Evolutionary conservation across 2,329 filamentous ascomycete genomes (phyloP), one percentile per base, ranked within the genome.

Genomic region (Aspergillus tubingensis): DNA sequence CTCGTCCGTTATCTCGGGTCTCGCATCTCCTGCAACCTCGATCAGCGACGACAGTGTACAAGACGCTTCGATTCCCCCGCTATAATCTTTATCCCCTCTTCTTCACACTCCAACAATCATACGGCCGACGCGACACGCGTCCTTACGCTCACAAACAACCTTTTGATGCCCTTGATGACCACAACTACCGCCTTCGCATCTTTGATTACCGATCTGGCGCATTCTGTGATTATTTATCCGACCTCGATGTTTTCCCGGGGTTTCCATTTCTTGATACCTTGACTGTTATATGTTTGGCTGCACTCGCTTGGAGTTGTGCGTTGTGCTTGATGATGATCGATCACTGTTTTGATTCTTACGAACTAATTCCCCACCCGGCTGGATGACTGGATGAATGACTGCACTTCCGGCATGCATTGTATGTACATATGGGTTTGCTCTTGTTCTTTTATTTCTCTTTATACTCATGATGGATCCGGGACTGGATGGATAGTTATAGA

Each of bases 11-110:
- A 70, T 77, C 6, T 76, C 75, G 5, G 75, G 76, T 0, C 62
- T 77, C 5, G 75, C 71, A 4, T 77, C 70, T 8, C 76, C 75
- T 2, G 75, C 74, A 19, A 76, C 75, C 4, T 75, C 74, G 13
- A 59, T 72, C 55, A 74, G 73, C 61, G 72, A 72, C 11, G 67
- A 71, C 36, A 72, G 73, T 43, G 62, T 72, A 15, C 65, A 68
- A n/a, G 73, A 75, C 21, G 41, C 27, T 8, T 51, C 62, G 6
- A 58, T 63, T 15, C 62, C 57, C 15, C 50, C 56, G 11, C 58
- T 65, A 19, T 62, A 58, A 19, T 47, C 52, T 52, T 27, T 47
- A 43, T 30, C 23, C 27, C 41, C 21, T 15, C 17, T 30, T n/a
- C n/a, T 32, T 19, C 39, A 36, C 27, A 21, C n/a, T 36, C 21